These are phyloP conservation scores for Penicillium paxilli DNA, from an alignment of 495 filamentous ascomycete species.

Conservation along the genomic window DNA sequence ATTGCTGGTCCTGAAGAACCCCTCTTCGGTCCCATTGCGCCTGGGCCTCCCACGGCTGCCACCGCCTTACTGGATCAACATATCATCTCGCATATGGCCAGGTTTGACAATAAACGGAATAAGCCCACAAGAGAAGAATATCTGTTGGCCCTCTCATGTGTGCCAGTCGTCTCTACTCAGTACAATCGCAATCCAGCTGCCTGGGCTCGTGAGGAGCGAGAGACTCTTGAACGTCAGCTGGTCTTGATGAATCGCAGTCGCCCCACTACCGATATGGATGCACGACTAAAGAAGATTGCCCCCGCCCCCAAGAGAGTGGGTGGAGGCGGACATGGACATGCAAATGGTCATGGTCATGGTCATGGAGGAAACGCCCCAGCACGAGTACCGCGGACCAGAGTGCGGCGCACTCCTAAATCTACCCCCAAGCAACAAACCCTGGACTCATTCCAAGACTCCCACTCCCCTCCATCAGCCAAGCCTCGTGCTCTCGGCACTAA, in stretches of 20 bases:
- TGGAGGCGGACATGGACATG: no score
- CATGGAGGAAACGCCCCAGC: slow-evolving; percentile 20
- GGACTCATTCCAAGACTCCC: slow-evolving; percentile 41
- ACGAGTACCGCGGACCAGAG: slow-evolving; percentile 36
- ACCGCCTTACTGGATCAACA: slow-evolving; percentile 64
- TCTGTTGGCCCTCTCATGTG: slow-evolving; percentile 63
- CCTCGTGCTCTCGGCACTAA: slow-evolving; percentile 53
- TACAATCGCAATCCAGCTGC: slow-evolving; percentile 58
- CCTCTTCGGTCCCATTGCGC: slow-evolving; percentile 53
- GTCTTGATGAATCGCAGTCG: slow-evolving; percentile 45
- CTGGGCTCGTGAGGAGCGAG: slow-evolving; percentile 65
- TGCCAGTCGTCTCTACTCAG: slow-evolving; percentile 59
- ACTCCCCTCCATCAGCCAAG: slow-evolving; percentile 34
- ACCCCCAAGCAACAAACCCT: slow-evolving; percentile 48
- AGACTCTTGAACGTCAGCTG: slow-evolving; percentile 54
- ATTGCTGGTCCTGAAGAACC: slow-evolving; percentile 45
- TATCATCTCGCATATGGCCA: slow-evolving; percentile 60
- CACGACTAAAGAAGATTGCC: slow-evolving; percentile 48
- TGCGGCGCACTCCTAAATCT: slow-evolving; percentile 48
- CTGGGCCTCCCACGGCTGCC: slow-evolving; percentile 42
- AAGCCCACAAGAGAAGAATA: slow-evolving; percentile 73
- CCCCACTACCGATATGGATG: slow-evolving; percentile 25
- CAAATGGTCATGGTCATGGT: neutral
- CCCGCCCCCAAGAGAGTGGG: slow-evolving; percentile 46
- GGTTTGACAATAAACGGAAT: slow-evolving; percentile 54